Evolutionary conservation across 345 rosid genomes (phyloP).

Genomic region (Salix suchowensis): DNA sequence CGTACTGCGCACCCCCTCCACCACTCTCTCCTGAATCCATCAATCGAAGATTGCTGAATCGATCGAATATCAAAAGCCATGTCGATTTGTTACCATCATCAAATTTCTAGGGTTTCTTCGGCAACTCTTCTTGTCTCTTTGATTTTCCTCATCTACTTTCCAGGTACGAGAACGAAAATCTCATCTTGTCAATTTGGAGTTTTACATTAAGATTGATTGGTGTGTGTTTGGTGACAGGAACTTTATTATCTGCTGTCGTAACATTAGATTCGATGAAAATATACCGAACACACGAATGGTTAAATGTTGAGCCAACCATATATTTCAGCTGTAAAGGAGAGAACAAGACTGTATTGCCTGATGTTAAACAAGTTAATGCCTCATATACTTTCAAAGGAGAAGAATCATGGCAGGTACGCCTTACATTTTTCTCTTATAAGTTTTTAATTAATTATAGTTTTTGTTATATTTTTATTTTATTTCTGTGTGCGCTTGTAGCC

Average conservation of each 20-base stretch:
- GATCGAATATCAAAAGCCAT: not conserved
- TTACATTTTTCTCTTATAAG: not conserved
- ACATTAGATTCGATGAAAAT: slow-evolving; percentile 25
- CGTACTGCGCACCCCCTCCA: not conserved
- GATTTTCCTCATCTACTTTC: slow-evolving; percentile 1
- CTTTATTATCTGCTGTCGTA: slow-evolving; percentile 13
- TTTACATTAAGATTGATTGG: not conserved
- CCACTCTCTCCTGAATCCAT: not conserved
- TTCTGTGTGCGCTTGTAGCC: slow-evolving; percentile 41
- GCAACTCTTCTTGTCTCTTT: not conserved
- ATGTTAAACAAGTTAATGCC: slow-evolving; percentile 21
- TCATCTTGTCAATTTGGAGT: not conserved
- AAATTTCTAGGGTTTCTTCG: not conserved
- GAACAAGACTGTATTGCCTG: slow-evolving; percentile 19
- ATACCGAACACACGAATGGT: slow-evolving; percentile 23
- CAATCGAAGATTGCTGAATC: not conserved
- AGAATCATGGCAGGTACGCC: slow-evolving; percentile 29
- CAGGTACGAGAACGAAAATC: not conserved
- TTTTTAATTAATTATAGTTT: not conserved
- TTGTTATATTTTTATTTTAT: not conserved
- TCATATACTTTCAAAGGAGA: slow-evolving; percentile 23
- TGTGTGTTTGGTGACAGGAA: slow-evolving; percentile 9
- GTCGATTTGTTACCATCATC: slow-evolving; percentile 1
- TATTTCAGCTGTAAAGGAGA: slow-evolving; percentile 30
- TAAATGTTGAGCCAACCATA: slow-evolving; percentile 13